These are phyloP conservation scores for Debaryomyces singareniensis DNA, from an alignment of 1,139 yeast species.

Conservation along the genomic window DNA sequence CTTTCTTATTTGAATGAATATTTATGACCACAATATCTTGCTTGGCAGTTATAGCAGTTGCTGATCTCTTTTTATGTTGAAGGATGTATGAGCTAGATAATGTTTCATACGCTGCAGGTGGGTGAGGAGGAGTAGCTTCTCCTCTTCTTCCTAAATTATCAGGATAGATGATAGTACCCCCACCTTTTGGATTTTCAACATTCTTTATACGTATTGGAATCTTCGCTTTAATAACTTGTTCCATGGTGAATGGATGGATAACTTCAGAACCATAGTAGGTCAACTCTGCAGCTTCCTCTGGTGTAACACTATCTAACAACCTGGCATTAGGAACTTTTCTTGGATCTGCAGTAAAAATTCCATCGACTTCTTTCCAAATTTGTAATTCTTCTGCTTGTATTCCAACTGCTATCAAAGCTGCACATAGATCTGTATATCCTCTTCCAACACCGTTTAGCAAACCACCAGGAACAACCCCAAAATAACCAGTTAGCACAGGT, in stretches of 20 bases:
- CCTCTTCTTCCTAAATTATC: constrained; percentile 82
- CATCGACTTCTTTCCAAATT: constrained; percentile 98
- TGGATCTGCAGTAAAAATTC: constrained; percentile 97
- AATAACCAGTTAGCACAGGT: constrained; percentile 94
- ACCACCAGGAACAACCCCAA: constrained; percentile 94
- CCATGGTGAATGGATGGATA: constrained; percentile 98
- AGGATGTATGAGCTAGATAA: constrained; percentile 41
- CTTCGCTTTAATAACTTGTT: constrained; percentile 91
- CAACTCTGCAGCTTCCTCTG: constrained; percentile 97
- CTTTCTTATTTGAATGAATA: constrained; percentile 89
- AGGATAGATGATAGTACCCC: constrained; percentile 90
- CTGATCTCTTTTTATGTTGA: constrained; percentile 59
- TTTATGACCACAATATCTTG: constrained; percentile 87
- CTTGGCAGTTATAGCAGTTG: constrained; percentile 96
- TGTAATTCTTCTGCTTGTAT: constrained; percentile 87
- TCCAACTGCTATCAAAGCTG: constrained; percentile 94
- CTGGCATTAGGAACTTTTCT: constrained; percentile 90
- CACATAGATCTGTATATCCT: constrained; percentile 96
- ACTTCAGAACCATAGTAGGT: constrained; percentile 98
- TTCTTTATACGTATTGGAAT: constrained; percentile 95
- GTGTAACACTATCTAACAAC: constrained; percentile 80
- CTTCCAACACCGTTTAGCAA: constrained; percentile 88
- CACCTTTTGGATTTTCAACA: constrained; percentile 86
- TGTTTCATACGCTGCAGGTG: constrained; percentile 70
- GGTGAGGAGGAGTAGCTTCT: constrained; percentile 89